Base-by-base conservation (phyloP, 192 early-diverging fungal species). In the Allomyces macrogynus region DNA sequence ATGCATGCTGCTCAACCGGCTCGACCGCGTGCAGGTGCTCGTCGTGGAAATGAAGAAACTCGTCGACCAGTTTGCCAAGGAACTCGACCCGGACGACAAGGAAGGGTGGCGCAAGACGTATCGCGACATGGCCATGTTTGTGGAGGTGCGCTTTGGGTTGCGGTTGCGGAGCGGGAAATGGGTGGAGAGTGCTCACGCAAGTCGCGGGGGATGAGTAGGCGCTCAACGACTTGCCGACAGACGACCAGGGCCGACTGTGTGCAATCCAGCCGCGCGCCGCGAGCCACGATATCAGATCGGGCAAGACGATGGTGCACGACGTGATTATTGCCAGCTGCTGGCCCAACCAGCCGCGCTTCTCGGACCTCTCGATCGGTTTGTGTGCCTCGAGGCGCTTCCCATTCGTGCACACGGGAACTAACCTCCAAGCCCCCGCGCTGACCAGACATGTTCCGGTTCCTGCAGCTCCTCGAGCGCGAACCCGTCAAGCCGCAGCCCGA, bases 401-500 rank as follows among this genome's bases (percentile, higher is more conserved):
- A 26, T 4, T 26, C 26, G 26, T 26, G 26, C 26, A 26, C 26
- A 26, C 4, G 1, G 26, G 1, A 26, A 26, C 4, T 26, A 4
- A 26, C 26, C 26, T 26, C 26, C 26, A 26, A 1, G 26, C 26
- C 26, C 26, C 93, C 97, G 72, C 77, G 97, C 42, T 95, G 91
- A 0, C 75, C 96, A 61, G 95, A 99, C 67, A 92, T 97, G 91
- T 94, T 92, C 75, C 86, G 92, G 43, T 88, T 99, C 69, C 72
- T 95, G 25, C 94, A 97, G 69, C 86, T 89, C 40, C 81, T 99
- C n/a, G 95, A 89, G 67, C 71, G 87, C 10, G 87, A 89, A 63
- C 86, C 87, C 0, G 74, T 27, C 16, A 25, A 27, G 12, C 16
- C 23, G 11, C 66, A 61, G 43, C 23, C 60, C 26, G 66, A 66